A percentile compares a stretch with the other conserved stretches of the same genome.
Evolutionary conservation across 2,329 filamentous ascomycete species (phyloP).

Genomic region (Colletotrichum sp.): DNA sequence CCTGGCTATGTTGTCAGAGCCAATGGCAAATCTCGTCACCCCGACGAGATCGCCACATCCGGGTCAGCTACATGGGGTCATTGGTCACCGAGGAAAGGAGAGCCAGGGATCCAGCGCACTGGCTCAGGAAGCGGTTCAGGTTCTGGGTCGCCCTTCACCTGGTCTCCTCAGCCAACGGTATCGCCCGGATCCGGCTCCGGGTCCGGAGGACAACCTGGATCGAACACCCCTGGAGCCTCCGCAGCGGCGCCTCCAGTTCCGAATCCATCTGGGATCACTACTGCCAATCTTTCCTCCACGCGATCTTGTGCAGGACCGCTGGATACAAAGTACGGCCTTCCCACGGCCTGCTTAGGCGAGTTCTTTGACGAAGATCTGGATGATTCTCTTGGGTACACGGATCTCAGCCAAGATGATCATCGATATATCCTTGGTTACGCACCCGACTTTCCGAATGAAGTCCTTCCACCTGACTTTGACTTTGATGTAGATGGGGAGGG

Average conservation of each 20-base stretch:
- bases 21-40: slow-evolving; percentile 9
- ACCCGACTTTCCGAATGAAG: neutral
- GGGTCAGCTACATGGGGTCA: neutral
- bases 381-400: slow-evolving; percentile 25
- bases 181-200: neutral
- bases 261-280: neutral
- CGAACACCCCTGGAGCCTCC: neutral
- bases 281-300: neutral
- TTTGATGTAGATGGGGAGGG: neutral
- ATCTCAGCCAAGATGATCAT: neutral
- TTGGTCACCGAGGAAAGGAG: neutral
- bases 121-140: neutral
- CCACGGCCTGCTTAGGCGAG: slow-evolving; percentile 29
- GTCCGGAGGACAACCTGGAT: neutral
- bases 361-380: slow-evolving; percentile 34
- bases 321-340: slow-evolving; percentile 27
- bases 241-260: neutral
- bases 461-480: neutral
- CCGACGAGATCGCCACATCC: neutral
- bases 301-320: neutral
- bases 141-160: neutral
- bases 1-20: slow-evolving; percentile 22
- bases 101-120: neutral
- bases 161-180: neutral
- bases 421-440: neutral